Percentiles rank a stretch among this genome's conserved stretches.
phyloP scores from a whole-genome alignment of 2,329 filamentous ascomycete species.

The Cercospora brassicicola region DNA sequence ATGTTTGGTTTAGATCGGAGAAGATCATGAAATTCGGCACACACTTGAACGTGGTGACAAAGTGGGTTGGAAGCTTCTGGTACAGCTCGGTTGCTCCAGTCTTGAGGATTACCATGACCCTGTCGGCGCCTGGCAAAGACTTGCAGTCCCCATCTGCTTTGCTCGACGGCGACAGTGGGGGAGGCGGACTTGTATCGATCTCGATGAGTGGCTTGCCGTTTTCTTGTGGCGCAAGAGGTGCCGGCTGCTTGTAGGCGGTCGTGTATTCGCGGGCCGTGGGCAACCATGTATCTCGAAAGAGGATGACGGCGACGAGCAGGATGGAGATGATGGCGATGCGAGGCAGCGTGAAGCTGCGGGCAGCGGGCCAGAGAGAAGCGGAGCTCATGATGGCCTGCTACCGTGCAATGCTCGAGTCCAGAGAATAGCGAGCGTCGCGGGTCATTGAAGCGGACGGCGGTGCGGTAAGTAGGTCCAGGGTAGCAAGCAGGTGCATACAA shows the following conservation, averaged over 20 bases:
- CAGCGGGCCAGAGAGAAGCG: constrained; percentile 4
- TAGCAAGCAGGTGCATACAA: neutral
- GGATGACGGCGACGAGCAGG: constrained; percentile 28
- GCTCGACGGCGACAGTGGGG: constrained; percentile 5
- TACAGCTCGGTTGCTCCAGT: constrained; percentile 60
- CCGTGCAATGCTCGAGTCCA: neutral
- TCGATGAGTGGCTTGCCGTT: neutral
- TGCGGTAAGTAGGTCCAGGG: neutral
- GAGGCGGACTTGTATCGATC: constrained; percentile 5
- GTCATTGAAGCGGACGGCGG: neutral
- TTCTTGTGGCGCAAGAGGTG: neutral
- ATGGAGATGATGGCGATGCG: constrained; percentile 31
- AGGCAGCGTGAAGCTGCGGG: constrained; percentile 26
- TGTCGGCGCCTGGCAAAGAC: constrained; percentile 41
- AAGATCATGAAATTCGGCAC: constrained; percentile 47
- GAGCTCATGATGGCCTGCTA: constrained; percentile 15
- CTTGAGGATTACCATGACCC: constrained; percentile 59
- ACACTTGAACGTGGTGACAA: constrained; percentile 57
- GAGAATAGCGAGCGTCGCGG: neutral
- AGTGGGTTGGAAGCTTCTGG: constrained; percentile 58
- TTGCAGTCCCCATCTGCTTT: constrained; percentile 21
- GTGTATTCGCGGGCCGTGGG: constrained; percentile 17
- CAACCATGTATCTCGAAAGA: constrained; percentile 33
- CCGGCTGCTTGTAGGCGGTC: constrained; percentile 1
- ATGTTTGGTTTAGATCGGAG: constrained; percentile 52